phyloP scores from a whole-genome alignment of 768 basidiomycete species.

The Trichaptum fuscoviolaceum region DNA sequence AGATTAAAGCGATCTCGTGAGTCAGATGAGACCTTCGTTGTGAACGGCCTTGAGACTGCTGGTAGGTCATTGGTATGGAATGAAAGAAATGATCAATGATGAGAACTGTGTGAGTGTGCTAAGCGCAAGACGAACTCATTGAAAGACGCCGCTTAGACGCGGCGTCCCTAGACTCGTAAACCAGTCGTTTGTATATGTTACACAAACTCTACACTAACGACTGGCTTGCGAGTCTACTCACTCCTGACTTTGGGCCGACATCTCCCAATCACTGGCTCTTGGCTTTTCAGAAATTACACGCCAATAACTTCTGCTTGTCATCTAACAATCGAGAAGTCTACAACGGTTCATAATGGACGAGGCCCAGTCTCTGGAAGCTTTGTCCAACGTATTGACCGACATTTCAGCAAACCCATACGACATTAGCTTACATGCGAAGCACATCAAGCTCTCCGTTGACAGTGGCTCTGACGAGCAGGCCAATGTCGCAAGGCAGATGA shows the following conservation, averaged over 20 bases:
- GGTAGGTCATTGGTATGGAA: not conserved
- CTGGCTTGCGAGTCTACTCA: too few relatives aligned
- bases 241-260: not conserved
- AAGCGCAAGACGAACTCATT: not conserved
- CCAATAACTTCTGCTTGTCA: too few relatives aligned
- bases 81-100: not conserved
- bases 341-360: conserved; percentile 42
- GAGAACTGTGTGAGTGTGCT: not conserved
- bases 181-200: too few relatives aligned
- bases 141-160: not conserved
- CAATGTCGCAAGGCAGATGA: conserved; percentile 59
- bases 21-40: not conserved
- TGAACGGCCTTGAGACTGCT: not conserved
- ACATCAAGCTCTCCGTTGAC: conserved; percentile 56
- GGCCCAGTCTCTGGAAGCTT: conserved; percentile 55
- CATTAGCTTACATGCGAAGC: conserved; percentile 57
- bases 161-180: too few relatives aligned
- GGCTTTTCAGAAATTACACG: too few relatives aligned
- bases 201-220: too few relatives aligned
- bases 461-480: conserved; percentile 57
- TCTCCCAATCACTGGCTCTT: too few relatives aligned
- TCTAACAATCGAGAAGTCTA: too few relatives aligned
- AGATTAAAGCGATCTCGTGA: not conserved
- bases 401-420: conserved; percentile 58
- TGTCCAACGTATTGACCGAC: conserved; percentile 52